Percentiles rank a stretch among this genome's conserved stretches.
phyloP scores from a whole-genome alignment of 108 stramenopile species.

The Cyclotella kingstonii region DNA sequence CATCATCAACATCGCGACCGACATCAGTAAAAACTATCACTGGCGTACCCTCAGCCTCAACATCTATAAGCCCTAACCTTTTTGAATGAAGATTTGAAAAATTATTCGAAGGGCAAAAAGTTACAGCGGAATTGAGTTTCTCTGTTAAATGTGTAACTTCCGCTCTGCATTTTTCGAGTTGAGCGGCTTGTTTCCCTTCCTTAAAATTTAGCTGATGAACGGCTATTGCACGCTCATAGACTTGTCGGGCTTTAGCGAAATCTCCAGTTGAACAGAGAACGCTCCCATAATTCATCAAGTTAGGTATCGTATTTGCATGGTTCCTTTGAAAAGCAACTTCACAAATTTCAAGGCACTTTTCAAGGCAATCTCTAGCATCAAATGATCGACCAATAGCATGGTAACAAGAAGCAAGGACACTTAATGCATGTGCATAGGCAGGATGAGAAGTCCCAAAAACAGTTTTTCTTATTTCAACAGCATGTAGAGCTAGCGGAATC shows the following conservation, averaged over 20 bases:
- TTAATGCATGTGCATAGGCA: slow-evolving; percentile 45
- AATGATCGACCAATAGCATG: slow-evolving; percentile 43
- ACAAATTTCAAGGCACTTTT: slow-evolving; percentile 45
- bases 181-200: slow-evolving; percentile 40
- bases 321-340: slow-evolving; percentile 48
- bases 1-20: slow-evolving; percentile 53
- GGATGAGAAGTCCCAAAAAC: slow-evolving; percentile 47
- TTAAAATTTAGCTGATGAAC: slow-evolving; percentile 49
- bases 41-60: slow-evolving; percentile 38
- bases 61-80: slow-evolving; percentile 17
- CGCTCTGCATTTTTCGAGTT: slow-evolving; percentile 39
- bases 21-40: slow-evolving; percentile 49
- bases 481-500: slow-evolving; percentile 46
- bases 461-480: slow-evolving; percentile 40
- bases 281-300: slow-evolving; percentile 50
- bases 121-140: slow-evolving; percentile 24
- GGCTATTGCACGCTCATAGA: slow-evolving; percentile 42
- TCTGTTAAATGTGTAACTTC: slow-evolving; percentile 25
- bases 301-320: slow-evolving; percentile 50
- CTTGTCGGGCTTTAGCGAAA: slow-evolving; percentile 26
- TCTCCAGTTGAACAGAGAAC: slow-evolving; percentile 45
- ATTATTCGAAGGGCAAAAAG: not conserved
- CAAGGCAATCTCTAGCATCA: slow-evolving; percentile 46
- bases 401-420: slow-evolving; percentile 48
- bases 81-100: not conserved